These are phyloP conservation scores for Metarhizium robertsii DNA, from an alignment of 2,329 filamentous ascomycete species.

Conservation along the genomic window DNA sequence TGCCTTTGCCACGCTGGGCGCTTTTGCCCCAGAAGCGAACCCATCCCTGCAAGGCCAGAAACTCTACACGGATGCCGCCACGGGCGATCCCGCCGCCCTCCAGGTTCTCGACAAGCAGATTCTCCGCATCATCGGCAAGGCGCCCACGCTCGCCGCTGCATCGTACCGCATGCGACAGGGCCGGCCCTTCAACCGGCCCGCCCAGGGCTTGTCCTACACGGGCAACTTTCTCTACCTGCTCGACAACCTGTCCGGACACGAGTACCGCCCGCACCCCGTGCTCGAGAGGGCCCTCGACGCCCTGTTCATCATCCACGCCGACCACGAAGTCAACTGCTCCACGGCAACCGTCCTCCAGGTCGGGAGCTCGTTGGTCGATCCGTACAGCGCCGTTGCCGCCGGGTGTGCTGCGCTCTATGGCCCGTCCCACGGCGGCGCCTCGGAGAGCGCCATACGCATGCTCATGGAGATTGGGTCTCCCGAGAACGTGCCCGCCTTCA, in stretches of 20 bases:
- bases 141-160: constrained; percentile 39
- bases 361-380: constrained; percentile 46
- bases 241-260: constrained; percentile 37
- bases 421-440: constrained; percentile 50
- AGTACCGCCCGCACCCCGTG: constrained; percentile 37
- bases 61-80: constrained; percentile 37
- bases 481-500: constrained; percentile 40
- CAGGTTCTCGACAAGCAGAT: constrained; percentile 41
- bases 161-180: constrained; percentile 44
- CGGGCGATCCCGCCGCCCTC: constrained; percentile 29
- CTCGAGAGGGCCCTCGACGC: constrained; percentile 41
- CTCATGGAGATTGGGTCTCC: constrained; percentile 40
- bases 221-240: constrained; percentile 48
- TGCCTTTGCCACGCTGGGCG: constrained; percentile 38
- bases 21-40: constrained; percentile 40
- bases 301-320: constrained; percentile 46
- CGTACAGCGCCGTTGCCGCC: constrained; percentile 42
- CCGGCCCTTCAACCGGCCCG: constrained; percentile 39
- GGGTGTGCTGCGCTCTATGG: constrained; percentile 45
- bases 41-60: constrained; percentile 40
- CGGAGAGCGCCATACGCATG: constrained; percentile 46
- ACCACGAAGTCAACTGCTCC: constrained; percentile 50
- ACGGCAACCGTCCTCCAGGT: constrained; percentile 48
- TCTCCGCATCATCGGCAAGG: constrained; percentile 41
- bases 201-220: constrained; percentile 37